These are phyloP conservation scores for Fusarium papillatum DNA, from an alignment of 2,329 filamentous ascomycete genomes.

Conservation along the genomic window DNA sequence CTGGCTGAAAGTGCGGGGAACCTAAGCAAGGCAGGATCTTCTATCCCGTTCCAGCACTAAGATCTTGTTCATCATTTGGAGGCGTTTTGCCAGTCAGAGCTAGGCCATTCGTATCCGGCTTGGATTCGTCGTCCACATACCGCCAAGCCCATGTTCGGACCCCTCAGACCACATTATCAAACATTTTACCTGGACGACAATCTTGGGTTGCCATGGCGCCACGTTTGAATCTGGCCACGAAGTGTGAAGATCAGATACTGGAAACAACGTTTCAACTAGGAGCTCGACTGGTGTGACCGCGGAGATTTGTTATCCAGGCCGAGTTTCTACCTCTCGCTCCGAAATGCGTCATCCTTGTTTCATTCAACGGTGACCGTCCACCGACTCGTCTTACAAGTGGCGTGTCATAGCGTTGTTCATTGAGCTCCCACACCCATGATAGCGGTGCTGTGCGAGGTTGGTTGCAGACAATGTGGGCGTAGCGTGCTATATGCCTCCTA, in stretches of 20 bases:
- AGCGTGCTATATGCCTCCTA: neutral
- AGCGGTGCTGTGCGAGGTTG: constrained; percentile 6
- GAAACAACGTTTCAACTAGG: neutral
- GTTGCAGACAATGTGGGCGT: neutral
- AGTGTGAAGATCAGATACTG: constrained; percentile 8
- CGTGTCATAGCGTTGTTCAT: constrained; percentile 27
- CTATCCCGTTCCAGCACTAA: neutral
- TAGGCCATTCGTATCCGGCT: neutral
- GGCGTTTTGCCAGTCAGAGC: constrained; percentile 6
- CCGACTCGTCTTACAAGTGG: constrained; percentile 24
- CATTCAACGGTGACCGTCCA: constrained; percentile 18
- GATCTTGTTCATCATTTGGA: constrained; percentile 9
- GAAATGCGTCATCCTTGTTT: constrained; percentile 38
- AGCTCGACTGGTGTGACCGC: neutral
- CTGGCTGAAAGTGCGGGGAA: constrained; percentile 28
- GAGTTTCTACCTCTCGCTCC: neutral
- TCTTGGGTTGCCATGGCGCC: constrained; percentile 18
- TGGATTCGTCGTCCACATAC: neutral
- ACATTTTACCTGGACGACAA: constrained; percentile 20
- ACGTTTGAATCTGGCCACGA: neutral
- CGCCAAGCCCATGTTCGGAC: neutral
- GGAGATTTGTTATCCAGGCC: constrained; percentile 3
- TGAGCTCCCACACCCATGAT: constrained; percentile 1
- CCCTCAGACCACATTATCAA: constrained; percentile 16
- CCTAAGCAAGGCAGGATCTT: constrained; percentile 5